Percentiles rank a stretch among this genome's conserved stretches.
Conservation (phyloP, 1,284 basidiomycete species). For the Ustilago loliicola region DNA sequence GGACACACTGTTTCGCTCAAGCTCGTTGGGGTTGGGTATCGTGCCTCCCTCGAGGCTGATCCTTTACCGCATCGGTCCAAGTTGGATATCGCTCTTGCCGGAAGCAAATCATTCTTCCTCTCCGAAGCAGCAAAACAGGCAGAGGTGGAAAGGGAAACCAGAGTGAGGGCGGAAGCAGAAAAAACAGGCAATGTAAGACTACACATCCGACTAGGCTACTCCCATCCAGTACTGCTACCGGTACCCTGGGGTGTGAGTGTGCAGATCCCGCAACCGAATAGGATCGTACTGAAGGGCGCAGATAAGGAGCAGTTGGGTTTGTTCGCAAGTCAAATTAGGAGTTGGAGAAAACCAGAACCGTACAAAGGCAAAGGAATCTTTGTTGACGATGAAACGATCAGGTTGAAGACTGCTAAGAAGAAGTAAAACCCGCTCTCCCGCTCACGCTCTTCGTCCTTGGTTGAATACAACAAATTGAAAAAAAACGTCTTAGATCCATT, state of each 20-base stretch:
- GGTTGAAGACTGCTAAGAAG: slow-evolving; percentile 92
- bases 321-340: slow-evolving; percentile 87
- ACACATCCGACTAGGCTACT: slow-evolving; percentile 79
- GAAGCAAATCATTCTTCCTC: slow-evolving; percentile 48
- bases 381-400: slow-evolving; percentile 87
- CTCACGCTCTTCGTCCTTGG: too few relatives aligned
- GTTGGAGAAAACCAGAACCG: slow-evolving; percentile 90
- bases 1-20: slow-evolving; percentile 86
- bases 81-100: slow-evolving; percentile 51
- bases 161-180: slow-evolving; percentile 16
- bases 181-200: slow-evolving; percentile 53
- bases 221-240: slow-evolving; percentile 85
- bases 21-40: slow-evolving; percentile 95
- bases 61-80: slow-evolving; percentile 72
- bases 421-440: slow-evolving; percentile 76
- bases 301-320: slow-evolving; percentile 80
- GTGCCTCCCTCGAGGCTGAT: slow-evolving; percentile 87
- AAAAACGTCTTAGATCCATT: too few relatives aligned
- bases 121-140: slow-evolving; percentile 47
- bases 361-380: slow-evolving; percentile 92
- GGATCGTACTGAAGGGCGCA: slow-evolving; percentile 73
- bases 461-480: too few relatives aligned
- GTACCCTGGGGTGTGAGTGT: slow-evolving; percentile 75
- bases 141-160: slow-evolving; percentile 38
- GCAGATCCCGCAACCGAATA: slow-evolving; percentile 72